These are phyloP conservation scores for Trifolium subterraneum DNA, from an alignment of 306 rosid genomes.

Conservation along the genomic window DNA sequence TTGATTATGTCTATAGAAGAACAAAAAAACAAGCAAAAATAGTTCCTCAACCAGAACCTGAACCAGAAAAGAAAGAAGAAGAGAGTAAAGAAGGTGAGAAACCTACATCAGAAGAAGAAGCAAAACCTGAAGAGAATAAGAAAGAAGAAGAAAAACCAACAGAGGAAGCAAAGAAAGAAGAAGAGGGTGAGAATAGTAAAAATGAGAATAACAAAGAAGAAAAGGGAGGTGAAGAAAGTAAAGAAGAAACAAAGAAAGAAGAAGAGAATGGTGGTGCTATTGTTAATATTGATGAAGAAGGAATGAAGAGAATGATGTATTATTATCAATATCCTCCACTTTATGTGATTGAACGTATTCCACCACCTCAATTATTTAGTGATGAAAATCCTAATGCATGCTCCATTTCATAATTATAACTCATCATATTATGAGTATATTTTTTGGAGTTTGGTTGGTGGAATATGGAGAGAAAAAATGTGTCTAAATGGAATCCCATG, in stretches of 20 bases:
- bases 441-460: conserved; percentile 48
- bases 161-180: conserved; percentile 62
- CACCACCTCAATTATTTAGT: conserved; percentile 93
- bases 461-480: conserved; percentile 1
- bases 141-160: conserved; percentile 55
- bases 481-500: conserved; percentile 34
- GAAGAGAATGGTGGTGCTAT: conserved; percentile 28
- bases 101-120: conserved; percentile 43
- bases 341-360: conserved; percentile 70
- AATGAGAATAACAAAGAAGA: conserved; percentile 43
- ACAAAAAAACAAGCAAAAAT: conserved; percentile 88
- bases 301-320: conserved; percentile 80
- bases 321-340: conserved; percentile 76
- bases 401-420: conserved; percentile 58
- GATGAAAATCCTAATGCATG: conserved; percentile 98
- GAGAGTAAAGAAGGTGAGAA: conserved; percentile 57
- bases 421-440: background rate
- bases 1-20: conserved; percentile 81
- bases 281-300: conserved; percentile 56
- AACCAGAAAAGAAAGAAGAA: conserved; percentile 52
- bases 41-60: conserved; percentile 68
- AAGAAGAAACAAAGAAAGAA: conserved; percentile 47
- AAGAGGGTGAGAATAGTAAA: conserved; percentile 37
- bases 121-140: conserved; percentile 50
- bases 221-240: conserved; percentile 50